These are phyloP conservation scores for Entonaema liquescens DNA, from an alignment of 495 filamentous ascomycete genomes.

Conservation along the genomic window DNA sequence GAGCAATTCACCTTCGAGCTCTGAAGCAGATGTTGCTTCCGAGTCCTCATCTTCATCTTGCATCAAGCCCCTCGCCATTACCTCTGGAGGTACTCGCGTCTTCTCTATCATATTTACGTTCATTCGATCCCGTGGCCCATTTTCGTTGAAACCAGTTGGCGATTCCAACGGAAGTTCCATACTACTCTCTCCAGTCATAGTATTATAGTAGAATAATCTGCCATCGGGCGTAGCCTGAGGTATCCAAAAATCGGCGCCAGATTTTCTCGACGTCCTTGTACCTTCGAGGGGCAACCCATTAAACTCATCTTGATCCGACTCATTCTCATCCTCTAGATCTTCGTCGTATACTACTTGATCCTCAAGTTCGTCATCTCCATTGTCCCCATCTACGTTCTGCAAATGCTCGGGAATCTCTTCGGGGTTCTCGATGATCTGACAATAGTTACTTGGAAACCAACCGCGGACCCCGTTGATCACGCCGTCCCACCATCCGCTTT, in stretches of 20 bases:
- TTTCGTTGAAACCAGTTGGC: conserved; percentile 80
- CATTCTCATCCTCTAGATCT: conserved; percentile 64
- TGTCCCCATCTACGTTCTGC: conserved; percentile 72
- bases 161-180: conserved; percentile 95
- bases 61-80: conserved; percentile 85
- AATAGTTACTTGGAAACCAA: conserved; percentile 99
- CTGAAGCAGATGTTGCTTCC: conserved; percentile 80
- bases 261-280: conserved; percentile 70
- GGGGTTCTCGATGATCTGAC: conserved; percentile 78
- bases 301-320: conserved; percentile 69
- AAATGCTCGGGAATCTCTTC: conserved; percentile 67
- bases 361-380: conserved; percentile 75
- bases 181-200: conserved; percentile 88
- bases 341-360: conserved; percentile 56
- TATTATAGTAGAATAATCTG: conserved; percentile 97
- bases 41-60: conserved; percentile 88
- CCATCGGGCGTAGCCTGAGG: conserved; percentile 96
- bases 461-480: conserved; percentile 92
- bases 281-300: conserved; percentile 75
- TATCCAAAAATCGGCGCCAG: conserved; percentile 97
- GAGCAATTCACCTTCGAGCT: conserved; percentile 71
- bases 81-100: conserved; percentile 89
- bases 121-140: conserved; percentile 84
- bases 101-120: conserved; percentile 89
- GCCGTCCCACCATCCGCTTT: conserved; percentile 99